phyloP scores from a whole-genome alignment of 106 monocot species.

The Hemerocallis citrina region DNA sequence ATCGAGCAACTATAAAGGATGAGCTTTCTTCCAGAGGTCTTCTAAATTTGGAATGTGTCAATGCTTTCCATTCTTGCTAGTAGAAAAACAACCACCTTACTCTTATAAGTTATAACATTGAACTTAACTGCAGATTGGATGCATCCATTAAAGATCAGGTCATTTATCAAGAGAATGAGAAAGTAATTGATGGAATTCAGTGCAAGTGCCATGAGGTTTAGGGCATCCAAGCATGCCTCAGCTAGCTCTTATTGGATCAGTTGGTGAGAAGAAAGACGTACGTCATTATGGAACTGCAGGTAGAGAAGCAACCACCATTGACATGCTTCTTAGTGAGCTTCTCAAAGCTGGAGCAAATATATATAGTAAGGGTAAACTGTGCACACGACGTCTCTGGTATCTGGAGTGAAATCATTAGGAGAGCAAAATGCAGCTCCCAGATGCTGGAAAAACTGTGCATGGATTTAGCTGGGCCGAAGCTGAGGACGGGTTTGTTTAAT shows the following conservation, averaged over 20 bases:
- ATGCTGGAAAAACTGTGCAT: slow-evolving; percentile 40
- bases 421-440: slow-evolving; percentile 20
- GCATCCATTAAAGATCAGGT: neutral
- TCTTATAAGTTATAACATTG: neutral
- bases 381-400: slow-evolving; percentile 26
- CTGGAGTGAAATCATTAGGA: slow-evolving; percentile 31
- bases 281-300: slow-evolving; percentile 28
- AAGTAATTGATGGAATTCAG: slow-evolving; percentile 8
- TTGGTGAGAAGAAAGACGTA: slow-evolving; percentile 5
- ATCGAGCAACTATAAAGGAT: slow-evolving; percentile 20
- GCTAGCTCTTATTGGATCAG: slow-evolving; percentile 17
- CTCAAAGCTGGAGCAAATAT: slow-evolving; percentile 23
- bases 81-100: slow-evolving; percentile 9
- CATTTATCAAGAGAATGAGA: neutral
- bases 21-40: slow-evolving; percentile 30
- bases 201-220: slow-evolving; percentile 16
- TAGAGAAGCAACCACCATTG: slow-evolving; percentile 19
- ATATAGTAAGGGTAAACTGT: slow-evolving; percentile 27
- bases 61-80: slow-evolving; percentile 26
- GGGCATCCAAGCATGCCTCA: neutral
- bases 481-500: slow-evolving; percentile 22
- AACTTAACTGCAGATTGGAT: neutral
- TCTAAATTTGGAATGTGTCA: slow-evolving; percentile 15
- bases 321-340: slow-evolving; percentile 21
- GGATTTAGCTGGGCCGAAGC: slow-evolving; percentile 47